Conservation (phyloP, 2,329 filamentous ascomycete genomes). For the Trichoderma arundinaceum region DNA sequence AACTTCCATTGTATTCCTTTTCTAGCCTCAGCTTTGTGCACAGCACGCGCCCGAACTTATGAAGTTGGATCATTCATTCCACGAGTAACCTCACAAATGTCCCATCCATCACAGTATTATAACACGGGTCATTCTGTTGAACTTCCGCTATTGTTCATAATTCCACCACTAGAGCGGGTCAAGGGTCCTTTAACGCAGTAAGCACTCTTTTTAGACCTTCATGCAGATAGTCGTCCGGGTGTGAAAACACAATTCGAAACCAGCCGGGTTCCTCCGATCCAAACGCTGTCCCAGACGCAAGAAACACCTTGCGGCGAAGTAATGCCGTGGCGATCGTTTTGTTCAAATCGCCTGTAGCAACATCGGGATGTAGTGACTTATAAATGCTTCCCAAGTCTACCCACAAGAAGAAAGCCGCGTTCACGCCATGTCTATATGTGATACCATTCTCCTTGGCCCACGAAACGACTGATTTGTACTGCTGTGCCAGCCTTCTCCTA, state of each 20-base stretch:
- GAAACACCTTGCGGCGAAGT: slow-evolving; percentile 42
- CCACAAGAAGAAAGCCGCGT: slow-evolving; percentile 63
- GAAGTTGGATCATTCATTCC: not conserved
- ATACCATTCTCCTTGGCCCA: slow-evolving; percentile 50
- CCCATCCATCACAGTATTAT: not conserved
- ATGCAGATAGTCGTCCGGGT: slow-evolving; percentile 40
- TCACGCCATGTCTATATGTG: slow-evolving; percentile 52
- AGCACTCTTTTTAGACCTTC: slow-evolving; percentile 34
- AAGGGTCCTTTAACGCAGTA: slow-evolving; percentile 8
- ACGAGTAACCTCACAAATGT: not conserved
- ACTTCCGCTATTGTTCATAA: not conserved
- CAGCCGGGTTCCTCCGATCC: slow-evolving; percentile 47
- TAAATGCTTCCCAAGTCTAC: slow-evolving; percentile 50
- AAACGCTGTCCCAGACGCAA: slow-evolving; percentile 46
- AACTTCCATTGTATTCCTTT: not conserved
- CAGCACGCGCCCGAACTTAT: not conserved
- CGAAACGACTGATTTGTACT: slow-evolving; percentile 46
- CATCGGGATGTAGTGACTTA: slow-evolving; percentile 32
- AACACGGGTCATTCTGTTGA: not conserved
- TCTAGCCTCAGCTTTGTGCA: too few relatives aligned
- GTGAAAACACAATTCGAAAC: slow-evolving; percentile 49
- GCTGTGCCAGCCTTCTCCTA: slow-evolving; percentile 45
- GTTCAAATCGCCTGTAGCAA: slow-evolving; percentile 36
- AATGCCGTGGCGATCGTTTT: slow-evolving; percentile 39
- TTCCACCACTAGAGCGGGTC: not conserved